Percentiles rank a stretch among this genome's conserved stretches.
These are phyloP conservation scores for Tetracladium maxilliforme DNA, from an alignment of 2,329 filamentous ascomycete genomes.

Conservation along the genomic window DNA sequence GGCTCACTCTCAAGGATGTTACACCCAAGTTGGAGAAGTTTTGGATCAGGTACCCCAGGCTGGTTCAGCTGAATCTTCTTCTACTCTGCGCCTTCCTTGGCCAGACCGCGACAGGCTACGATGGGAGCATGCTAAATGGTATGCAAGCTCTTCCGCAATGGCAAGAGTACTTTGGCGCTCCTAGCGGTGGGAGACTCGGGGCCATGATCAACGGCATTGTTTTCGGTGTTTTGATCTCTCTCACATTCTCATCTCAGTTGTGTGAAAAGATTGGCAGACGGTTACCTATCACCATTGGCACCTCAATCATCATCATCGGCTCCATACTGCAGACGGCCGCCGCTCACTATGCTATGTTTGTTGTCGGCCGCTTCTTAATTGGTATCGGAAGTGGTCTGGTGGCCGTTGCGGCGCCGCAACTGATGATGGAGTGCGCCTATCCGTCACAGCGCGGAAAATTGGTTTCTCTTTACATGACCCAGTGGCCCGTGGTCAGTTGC, in stretches of 20 bases:
- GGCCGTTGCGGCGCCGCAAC: slow-evolving; percentile 3
- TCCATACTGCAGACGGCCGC: slow-evolving; percentile 10
- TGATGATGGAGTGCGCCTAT: slow-evolving; percentile 4
- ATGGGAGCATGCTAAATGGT: slow-evolving; percentile 6
- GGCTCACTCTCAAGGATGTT: slow-evolving; percentile 3
- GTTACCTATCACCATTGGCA: slow-evolving; percentile 9
- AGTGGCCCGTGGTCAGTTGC: too few species aligned
- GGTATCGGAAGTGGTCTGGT: slow-evolving; percentile 7
- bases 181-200: slow-evolving; percentile 3
- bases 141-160: slow-evolving; percentile 4
- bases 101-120: slow-evolving; percentile 5
- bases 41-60: slow-evolving; percentile 3
- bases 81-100: slow-evolving; percentile 4
- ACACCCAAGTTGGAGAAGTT: slow-evolving; percentile 3
- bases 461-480: too few species aligned
- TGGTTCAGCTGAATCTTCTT: slow-evolving; percentile 4
- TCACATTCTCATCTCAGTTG: slow-evolving; percentile 2
- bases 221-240: slow-evolving; percentile 3
- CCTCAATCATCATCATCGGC: slow-evolving; percentile 9
- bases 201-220: slow-evolving; percentile 4
- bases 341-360: slow-evolving; percentile 10
- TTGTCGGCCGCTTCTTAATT: slow-evolving; percentile 8
- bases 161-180: slow-evolving; percentile 3
- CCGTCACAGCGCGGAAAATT: slow-evolving; percentile 4
- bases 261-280: slow-evolving; percentile 3